phyloP scores from a whole-genome alignment of 2,329 filamentous ascomycete genomes.

The Xylariales sp. region DNA sequence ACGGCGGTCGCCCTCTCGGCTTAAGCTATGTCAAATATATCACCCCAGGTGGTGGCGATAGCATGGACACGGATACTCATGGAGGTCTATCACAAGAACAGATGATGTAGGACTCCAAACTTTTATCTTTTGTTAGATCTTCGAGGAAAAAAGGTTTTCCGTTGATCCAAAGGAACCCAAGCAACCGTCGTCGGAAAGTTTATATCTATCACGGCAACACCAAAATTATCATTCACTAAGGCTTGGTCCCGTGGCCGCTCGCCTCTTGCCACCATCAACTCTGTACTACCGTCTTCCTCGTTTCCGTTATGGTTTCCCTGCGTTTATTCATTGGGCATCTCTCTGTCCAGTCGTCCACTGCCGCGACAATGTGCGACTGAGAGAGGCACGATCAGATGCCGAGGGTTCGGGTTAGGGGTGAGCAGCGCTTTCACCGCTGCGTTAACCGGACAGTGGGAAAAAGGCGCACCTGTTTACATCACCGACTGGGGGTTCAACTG shows the following conservation, averaged over 20 bases:
- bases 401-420: conserved; percentile 14
- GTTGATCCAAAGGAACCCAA: background rate
- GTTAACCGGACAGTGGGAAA: conserved; percentile 35
- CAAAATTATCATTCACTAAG: conserved; percentile 2
- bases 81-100: conserved; percentile 92
- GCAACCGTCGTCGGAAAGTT: background rate
- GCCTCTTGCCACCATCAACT: conserved; percentile 18
- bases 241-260: background rate
- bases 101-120: conserved; percentile 77
- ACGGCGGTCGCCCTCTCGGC: conserved; percentile 92
- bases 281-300: conserved; percentile 29
- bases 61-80: conserved; percentile 85
- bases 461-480: conserved; percentile 34
- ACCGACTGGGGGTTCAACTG: conserved; percentile 28
- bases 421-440: conserved; percentile 31
- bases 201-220: background rate
- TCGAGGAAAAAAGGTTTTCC: background rate
- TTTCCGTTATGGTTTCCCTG: conserved; percentile 20
- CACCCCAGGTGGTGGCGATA: conserved; percentile 73
- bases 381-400: conserved; percentile 16
- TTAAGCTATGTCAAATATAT: conserved; percentile 95
- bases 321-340: conserved; percentile 13
- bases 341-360: conserved; percentile 3
- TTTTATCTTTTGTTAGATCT: background rate
- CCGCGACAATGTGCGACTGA: conserved; percentile 6